Percentiles rank a stretch among this genome's conserved stretches.
Conservation (phyloP, 1,139 yeast species). For the Candida sp. region DNA sequence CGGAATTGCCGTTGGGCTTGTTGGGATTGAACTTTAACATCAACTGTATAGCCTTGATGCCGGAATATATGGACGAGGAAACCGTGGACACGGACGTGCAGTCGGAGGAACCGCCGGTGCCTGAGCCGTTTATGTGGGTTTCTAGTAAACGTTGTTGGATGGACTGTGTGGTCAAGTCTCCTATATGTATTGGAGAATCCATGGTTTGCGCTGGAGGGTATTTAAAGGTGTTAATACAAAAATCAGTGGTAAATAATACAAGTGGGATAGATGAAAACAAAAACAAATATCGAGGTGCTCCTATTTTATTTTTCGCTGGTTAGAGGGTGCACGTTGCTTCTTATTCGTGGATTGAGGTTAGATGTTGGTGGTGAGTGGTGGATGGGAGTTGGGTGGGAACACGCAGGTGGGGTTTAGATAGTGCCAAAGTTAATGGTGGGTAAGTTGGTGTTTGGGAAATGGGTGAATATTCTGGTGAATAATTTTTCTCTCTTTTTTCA, state of each 20-base stretch:
- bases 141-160: conserved; percentile 40
- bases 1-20: conserved; percentile 5
- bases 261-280: neutral
- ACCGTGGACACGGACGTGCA: conserved; percentile 21
- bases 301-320: no score
- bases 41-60: conserved; percentile 45
- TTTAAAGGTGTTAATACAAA: neutral
- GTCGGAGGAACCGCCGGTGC: neutral
- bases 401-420: no score
- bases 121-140: conserved; percentile 33
- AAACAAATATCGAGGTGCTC: neutral
- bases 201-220: conserved; percentile 17
- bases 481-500: neutral
- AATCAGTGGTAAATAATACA: neutral
- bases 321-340: no score
- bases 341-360: no score
- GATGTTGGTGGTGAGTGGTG: no score
- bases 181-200: conserved; percentile 52
- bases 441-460: neutral
- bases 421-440: no score
- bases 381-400: no score
- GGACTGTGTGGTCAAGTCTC: conserved; percentile 48
- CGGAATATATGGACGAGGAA: conserved; percentile 39
- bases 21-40: conserved; percentile 19
- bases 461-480: neutral